phyloP scores from a whole-genome alignment of 169 alveolate genomes.

The Plasmodium gaboni region DNA sequence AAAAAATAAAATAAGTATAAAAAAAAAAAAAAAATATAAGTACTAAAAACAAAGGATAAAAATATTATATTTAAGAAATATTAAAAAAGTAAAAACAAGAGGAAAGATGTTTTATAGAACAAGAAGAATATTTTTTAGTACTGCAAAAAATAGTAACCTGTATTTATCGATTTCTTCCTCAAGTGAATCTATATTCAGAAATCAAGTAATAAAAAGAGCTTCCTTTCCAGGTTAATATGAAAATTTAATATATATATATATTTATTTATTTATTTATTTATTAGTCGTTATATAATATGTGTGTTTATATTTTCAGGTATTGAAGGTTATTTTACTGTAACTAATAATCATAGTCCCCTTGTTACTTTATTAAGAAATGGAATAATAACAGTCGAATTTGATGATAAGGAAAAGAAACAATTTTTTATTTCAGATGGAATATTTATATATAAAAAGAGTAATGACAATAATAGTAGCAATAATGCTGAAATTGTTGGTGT shows the following conservation, averaged over 20 bases:
- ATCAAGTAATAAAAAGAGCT: constrained; percentile 70
- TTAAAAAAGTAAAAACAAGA: constrained; percentile 6
- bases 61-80: neutral
- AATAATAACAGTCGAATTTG: constrained; percentile 72
- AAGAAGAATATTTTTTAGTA: constrained; percentile 57
- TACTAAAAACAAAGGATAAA: constrained; percentile 1
- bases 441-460: constrained; percentile 73
- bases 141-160: constrained; percentile 67
- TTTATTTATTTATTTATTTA: neutral
- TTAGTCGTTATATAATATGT: neutral
- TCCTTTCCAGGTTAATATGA: constrained; percentile 63
- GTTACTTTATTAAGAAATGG: constrained; percentile 76
- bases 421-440: constrained; percentile 76
- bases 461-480: constrained; percentile 58
- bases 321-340: constrained; percentile 75
- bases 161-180: constrained; percentile 68
- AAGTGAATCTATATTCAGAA: constrained; percentile 74
- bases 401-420: constrained; percentile 70
- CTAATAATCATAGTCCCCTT: constrained; percentile 68
- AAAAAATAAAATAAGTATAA: constrained; percentile 1
- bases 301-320: constrained; percentile 41
- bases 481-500: constrained; percentile 75
- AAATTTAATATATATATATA: neutral
- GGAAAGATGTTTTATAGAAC: constrained; percentile 62
- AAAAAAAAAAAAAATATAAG: neutral